Evolutionary conservation across 768 basidiomycete genomes (phyloP), one percentile per base, ranked within the genome.

Genomic region (Suillus discolor): DNA sequence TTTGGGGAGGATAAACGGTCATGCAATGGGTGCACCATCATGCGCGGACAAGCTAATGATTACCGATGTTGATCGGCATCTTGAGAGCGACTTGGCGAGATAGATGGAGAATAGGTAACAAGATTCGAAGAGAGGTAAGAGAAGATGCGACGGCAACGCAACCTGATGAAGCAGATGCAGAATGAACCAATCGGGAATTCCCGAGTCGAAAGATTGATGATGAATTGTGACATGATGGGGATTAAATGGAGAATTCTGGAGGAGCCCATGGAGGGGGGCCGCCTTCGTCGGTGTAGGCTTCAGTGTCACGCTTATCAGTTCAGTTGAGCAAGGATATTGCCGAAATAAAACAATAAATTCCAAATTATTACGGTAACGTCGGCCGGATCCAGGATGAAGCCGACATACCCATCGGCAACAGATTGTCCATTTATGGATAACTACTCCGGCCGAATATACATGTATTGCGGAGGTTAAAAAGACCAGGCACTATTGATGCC

Each of bases 401-500:
- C 57, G 39, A 39, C 12, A 6, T 31, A 31, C 31, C 31, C 36
- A 38, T 49, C 47, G 49, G 49, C 23, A 51, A 25, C 1, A 11
- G 18, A 12, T 11, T n/a, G 0, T 2, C 28, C 9, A 53, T 0
- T 0, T 51, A 16, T 51, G 25, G 51, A 6, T 16, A 51, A 8
- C 0, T 9, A 16, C 0, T 3, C 49, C 49, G 51, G 51, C 51
- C 51, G 51, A 25, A 53, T 28, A 53, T 49, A 13, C 47, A 39
- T 25, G 15, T 16, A 41, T 41, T 41, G 59, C 74, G 74, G 74
- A 75, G 76, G 74, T 75, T 75, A 65, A 74, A 74, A 75, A 68
- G 39, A 57, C 51, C 60, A 68, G 67, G 72, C 68, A 68, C 73
- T 67, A 34, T 66, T 55, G 54, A 55, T 55, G 54, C 31, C 44